phyloP scores from a whole-genome alignment of 768 basidiomycete species.

The Amanita rubescens region DNA sequence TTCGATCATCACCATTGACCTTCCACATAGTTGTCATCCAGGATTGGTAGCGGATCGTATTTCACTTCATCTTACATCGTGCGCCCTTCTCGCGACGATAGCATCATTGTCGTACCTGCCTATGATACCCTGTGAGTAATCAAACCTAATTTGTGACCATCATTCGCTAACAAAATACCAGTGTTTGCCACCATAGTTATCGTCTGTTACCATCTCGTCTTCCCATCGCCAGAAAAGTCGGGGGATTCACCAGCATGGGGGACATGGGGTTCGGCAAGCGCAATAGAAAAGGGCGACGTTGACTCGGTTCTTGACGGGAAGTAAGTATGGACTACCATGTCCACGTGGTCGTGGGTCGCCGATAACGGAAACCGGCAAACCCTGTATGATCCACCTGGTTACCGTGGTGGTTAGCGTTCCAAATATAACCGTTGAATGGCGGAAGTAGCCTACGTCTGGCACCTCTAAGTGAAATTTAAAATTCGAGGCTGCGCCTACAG shows the following conservation, averaged over 20 bases:
- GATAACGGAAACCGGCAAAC: no score
- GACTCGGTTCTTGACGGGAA: no score
- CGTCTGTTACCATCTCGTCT: not conserved
- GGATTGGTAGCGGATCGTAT: not conserved
- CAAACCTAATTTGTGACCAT: not conserved
- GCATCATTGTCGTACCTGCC: not conserved
- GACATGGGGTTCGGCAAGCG: not conserved
- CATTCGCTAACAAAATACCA: not conserved
- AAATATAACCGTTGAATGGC: no score
- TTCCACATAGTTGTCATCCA: not conserved
- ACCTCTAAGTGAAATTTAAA: no score
- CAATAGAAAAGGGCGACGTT: not conserved
- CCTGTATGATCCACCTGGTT: no score
- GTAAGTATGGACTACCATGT: no score
- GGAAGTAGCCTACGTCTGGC: no score
- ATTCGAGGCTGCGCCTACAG: no score
- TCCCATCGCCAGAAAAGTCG: not conserved
- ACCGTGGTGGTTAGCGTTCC: no score
- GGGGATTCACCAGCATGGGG: not conserved
- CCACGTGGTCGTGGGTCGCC: no score
- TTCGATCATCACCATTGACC: not conserved
- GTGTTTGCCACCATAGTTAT: not conserved
- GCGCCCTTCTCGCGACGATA: not conserved
- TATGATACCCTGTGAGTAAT: not conserved
- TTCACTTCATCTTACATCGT: not conserved